Conservation (phyloP, 2,329 filamentous ascomycete genomes). For the Neofusicoccum ribis region DNA sequence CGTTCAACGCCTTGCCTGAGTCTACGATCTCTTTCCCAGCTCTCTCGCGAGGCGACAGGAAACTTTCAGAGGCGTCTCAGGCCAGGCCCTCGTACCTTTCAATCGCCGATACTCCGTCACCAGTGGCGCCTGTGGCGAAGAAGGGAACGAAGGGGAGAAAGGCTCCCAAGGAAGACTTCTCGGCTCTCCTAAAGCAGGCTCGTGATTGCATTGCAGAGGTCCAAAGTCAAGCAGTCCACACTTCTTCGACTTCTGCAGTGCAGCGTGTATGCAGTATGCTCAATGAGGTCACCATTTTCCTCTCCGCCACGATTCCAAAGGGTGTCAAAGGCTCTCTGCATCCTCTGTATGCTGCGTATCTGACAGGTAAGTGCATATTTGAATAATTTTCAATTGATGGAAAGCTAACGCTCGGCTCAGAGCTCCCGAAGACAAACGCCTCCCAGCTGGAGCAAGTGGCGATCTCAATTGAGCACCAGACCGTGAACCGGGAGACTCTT, state of each 20-base stretch:
- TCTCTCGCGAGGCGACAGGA: constrained; percentile 43
- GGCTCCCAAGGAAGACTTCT: constrained; percentile 46
- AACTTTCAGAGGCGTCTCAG: constrained; percentile 27
- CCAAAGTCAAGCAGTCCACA: constrained; percentile 55
- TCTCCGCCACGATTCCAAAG: constrained; percentile 38
- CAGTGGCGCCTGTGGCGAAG: constrained; percentile 6
- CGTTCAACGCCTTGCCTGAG: constrained; percentile 87
- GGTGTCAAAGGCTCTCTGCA: constrained; percentile 36
- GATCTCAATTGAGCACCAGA: constrained; percentile 51
- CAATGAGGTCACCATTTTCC: constrained; percentile 38
- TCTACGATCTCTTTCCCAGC: constrained; percentile 88
- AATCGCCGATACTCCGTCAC: constrained; percentile 23
- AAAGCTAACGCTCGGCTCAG: constrained; percentile 40
- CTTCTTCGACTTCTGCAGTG: constrained; percentile 58
- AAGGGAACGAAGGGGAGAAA: constrained; percentile 11
- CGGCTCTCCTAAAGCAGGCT: constrained; percentile 63
- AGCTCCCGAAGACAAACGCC: constrained; percentile 69
- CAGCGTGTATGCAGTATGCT: constrained; percentile 47
- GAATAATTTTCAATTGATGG: constrained; percentile 10
- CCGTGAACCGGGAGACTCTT: constrained; percentile 35
- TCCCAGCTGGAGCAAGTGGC: constrained; percentile 65
- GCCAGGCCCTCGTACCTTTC: constrained; percentile 16
- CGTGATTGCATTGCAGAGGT: constrained; percentile 66
- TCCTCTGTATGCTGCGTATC: constrained; percentile 42
- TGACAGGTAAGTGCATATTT: constrained; percentile 24